Evolutionary conservation across 306 rosid genomes (phyloP), one percentile per base, ranked within the genome.

Genomic region (Clitoria ternatea): DNA sequence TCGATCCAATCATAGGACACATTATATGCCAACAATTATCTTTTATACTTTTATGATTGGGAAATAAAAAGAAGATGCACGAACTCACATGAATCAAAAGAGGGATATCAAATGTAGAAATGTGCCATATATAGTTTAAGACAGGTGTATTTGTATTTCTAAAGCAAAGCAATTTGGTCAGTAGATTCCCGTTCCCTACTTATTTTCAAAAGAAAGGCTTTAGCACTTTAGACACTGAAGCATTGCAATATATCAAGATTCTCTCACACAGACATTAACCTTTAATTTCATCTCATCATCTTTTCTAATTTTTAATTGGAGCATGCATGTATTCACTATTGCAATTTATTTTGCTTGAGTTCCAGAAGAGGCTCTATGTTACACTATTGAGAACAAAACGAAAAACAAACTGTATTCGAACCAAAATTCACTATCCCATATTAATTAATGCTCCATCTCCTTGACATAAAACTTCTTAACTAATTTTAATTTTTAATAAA

Each of bases 141-240:
- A 18, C 61, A 67, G 63, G 6, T 67, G 22, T 74, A 15, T 50
- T 7, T 71, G 79, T 59, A 57, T 66, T 76, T 76, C 20, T 81
- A 77, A 81, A 81, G 79, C 77, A 75, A 80, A 70, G 70, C 66
- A 72, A 43, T 40, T 66, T 67, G 77, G 79, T 77, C 82, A 61
- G 80, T 52, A 47, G 76, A 50, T 43, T 71, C 75, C 36, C 54
- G 50, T 77, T 77, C 79, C 83, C 79, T 73, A 40, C 83, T 73
- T 29, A 65, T 61, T 43, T 77, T 37, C 42, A 27, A 81, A 79
- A 72, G 43, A 68, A 72, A 67, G 63, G 70, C 79, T 66, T 72
- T 72, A 77, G 7, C 54, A 52, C 79, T 76, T 77, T 81, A 33
- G 72, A 76, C 67, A 49, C 62, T 44, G 4, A 73, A 7, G 5